These are phyloP conservation scores for Trichoderma erinaceum DNA, from an alignment of 495 filamentous ascomycete genomes.

Conservation along the genomic window DNA sequence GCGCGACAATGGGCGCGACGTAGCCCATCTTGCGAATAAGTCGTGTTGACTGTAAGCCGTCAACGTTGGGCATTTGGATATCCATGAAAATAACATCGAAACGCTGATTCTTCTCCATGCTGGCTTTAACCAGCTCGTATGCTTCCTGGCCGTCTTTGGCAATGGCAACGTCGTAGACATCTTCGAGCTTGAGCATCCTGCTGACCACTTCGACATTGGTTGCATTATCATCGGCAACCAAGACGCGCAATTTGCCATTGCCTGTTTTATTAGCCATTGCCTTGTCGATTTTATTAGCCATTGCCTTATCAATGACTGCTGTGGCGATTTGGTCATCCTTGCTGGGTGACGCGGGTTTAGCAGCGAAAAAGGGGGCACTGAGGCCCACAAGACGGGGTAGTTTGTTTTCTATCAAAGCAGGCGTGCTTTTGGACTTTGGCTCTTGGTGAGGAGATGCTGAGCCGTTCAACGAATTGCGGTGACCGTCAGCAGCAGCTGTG, in stretches of 20 bases:
- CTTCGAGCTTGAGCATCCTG: constrained; percentile 50
- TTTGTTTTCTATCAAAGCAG: constrained; percentile 34
- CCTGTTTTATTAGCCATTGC: constrained; percentile 45
- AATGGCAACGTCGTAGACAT: constrained; percentile 63
- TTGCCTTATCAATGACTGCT: constrained; percentile 40
- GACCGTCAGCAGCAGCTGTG: constrained; percentile 18
- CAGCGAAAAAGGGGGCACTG: constrained; percentile 79
- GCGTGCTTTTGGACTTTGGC: constrained; percentile 26
- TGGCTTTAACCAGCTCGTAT: constrained; percentile 73
- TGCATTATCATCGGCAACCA: constrained; percentile 93
- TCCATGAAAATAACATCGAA: constrained; percentile 95
- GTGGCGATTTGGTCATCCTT: constrained; percentile 29
- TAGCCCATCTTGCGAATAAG: constrained; percentile 84
- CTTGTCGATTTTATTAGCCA: constrained; percentile 32
- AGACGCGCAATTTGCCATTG: constrained; percentile 63
- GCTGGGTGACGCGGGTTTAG: constrained; percentile 38
- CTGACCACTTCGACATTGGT: constrained; percentile 91
- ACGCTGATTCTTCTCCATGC: constrained; percentile 62
- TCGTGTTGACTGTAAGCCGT: constrained; percentile 81
- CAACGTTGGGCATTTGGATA: constrained; percentile 90
- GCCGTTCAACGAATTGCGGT: neutral
- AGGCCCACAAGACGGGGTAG: constrained; percentile 77
- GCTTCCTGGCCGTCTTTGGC: constrained; percentile 89
- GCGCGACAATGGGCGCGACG: constrained; percentile 79
- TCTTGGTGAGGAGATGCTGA: constrained; percentile 38